Base-by-base conservation (phyloP, 1,284 basidiomycete genomes). In the Ustilago cynodontis region DNA sequence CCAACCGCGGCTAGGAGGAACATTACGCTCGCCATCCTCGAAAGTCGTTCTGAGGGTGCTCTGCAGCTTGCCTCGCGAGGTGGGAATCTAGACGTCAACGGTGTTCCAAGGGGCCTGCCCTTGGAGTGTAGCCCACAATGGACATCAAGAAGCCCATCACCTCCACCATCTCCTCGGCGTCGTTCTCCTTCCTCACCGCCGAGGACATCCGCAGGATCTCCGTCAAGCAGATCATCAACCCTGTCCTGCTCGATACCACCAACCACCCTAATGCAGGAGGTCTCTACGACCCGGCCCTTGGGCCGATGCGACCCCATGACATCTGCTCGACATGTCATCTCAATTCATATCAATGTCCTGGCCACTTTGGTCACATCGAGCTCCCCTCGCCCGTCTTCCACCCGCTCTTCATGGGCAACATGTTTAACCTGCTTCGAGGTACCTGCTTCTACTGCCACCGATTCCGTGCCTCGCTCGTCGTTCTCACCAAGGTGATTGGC, bases 291-390 rank as follows among this genome's bases (percentile, higher is more conserved):
- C 93, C 95, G 59, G 92, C 93, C 50, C 91, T 99, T 26, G 97
- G 97, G 2, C 97, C 97, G 29, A 92, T 92, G 87, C 73, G 75
- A 28, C 61, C 67, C 13, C 64, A 71, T 71, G 69, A 76, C 70
- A 98, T 95, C 73, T 99, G 97, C 87, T 89, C 93, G 78, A 98
- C 97, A 87, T 99, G 97, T 86, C 91, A 90, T 64, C 90, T 96
- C 78, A 93, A 91, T 55, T 95, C 94, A 83, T 98, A 92, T 87
- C 92, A 92, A 71, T 99, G 97, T 86, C 96, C 97, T 0, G 97
- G 97, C 8, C 97, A 99, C 87, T 99, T 94, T 88, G 97, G 97
- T n/a, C 97, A 99, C 87, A 96, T 99, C 78, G 95, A 98, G 81
- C 91, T 99, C 7, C 94, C 97, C 11, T 90, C 93, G 22, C 95